These are phyloP conservation scores for Passalora sequoiae DNA, from an alignment of 2,329 filamentous ascomycete species.

Conservation along the genomic window DNA sequence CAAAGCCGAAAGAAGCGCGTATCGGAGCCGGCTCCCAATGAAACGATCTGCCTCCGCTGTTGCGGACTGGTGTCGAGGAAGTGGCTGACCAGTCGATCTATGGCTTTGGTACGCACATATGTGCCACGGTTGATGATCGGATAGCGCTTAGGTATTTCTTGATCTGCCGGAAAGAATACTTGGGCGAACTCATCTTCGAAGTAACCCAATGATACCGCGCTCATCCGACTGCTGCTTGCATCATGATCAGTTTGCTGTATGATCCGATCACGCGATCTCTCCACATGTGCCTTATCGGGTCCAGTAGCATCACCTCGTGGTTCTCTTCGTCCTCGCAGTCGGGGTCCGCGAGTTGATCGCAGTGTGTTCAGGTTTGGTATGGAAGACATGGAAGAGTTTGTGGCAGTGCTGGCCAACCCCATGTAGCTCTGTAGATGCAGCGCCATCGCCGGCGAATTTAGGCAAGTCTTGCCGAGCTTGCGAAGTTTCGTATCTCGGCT, in stretches of 20 bases:
- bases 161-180: slow-evolving; percentile 54
- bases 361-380: slow-evolving; percentile 75
- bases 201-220: slow-evolving; percentile 81
- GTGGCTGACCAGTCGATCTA: slow-evolving; percentile 68
- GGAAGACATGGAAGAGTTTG: slow-evolving; percentile 25
- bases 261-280: slow-evolving; percentile 58
- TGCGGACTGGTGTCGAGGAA: slow-evolving; percentile 53
- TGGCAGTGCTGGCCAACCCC: slow-evolving; percentile 4
- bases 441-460: no score
- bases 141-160: slow-evolving; percentile 58
- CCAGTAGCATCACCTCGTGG: slow-evolving; percentile 30
- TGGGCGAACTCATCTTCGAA: slow-evolving; percentile 73
- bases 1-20: slow-evolving; percentile 77
- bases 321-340: slow-evolving; percentile 46
- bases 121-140: slow-evolving; percentile 96
- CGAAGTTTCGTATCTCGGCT: no score
- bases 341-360: slow-evolving; percentile 44
- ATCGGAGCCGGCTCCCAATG: slow-evolving; percentile 88
- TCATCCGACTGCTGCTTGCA: slow-evolving; percentile 81
- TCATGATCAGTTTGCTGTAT: slow-evolving; percentile 90
- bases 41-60: slow-evolving; percentile 65
- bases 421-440: no score
- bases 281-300: slow-evolving; percentile 28
- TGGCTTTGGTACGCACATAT: slow-evolving; percentile 80
- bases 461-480: not conserved